phyloP scores from a whole-genome alignment of 73 alveolate species.

The Urostyla sp. region DNA sequence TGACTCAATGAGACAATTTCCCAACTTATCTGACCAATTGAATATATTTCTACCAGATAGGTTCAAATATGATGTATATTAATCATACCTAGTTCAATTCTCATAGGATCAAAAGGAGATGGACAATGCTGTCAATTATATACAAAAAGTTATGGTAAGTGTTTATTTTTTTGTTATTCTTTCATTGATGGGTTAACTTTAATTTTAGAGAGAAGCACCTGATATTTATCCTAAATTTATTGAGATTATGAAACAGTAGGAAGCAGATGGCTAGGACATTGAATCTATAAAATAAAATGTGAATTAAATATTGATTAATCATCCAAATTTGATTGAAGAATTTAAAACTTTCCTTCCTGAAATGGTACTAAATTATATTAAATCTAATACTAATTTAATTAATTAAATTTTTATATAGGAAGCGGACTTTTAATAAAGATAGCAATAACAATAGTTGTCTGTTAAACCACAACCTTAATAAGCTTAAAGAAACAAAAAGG shows the following conservation, averaged over 20 bases:
- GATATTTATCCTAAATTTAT: background rate
- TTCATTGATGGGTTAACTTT: background rate
- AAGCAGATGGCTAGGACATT: background rate
- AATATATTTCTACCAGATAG: slow-evolving; percentile 23
- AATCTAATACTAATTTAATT: no score
- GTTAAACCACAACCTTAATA: no score
- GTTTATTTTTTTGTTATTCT: background rate
- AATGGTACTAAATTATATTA: no score
- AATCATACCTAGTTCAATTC: background rate
- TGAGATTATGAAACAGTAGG: background rate
- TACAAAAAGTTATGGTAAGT: slow-evolving; percentile 9
- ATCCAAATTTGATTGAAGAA: slow-evolving; percentile 1
- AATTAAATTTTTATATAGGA: no score
- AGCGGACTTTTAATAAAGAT: no score
- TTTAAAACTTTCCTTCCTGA: no score
- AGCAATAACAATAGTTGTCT: no score
- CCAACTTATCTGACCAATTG: background rate
- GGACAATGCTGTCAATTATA: slow-evolving; percentile 15
- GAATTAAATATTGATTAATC: background rate
- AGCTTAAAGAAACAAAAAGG: no score
- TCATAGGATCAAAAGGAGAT: background rate
- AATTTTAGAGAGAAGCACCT: background rate
- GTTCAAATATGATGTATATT: slow-evolving; percentile 17
- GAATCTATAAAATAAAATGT: slow-evolving; percentile 18
- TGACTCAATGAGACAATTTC: background rate